phyloP scores from a whole-genome alignment of 164 flowering plant genomes.

The Euptelea pleiosperma region DNA sequence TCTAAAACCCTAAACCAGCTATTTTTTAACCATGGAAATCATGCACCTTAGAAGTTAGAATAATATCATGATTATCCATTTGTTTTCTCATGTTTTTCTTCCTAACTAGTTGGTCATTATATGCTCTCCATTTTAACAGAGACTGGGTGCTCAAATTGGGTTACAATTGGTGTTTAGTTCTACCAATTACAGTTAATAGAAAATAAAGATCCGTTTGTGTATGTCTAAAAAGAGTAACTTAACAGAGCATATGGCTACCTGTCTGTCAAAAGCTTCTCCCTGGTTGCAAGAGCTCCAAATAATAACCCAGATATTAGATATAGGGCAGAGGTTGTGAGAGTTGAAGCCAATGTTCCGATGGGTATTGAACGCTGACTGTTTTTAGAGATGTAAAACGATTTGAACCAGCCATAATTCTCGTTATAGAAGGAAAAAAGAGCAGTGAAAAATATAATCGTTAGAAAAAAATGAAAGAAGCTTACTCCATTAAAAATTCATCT shows the following conservation, averaged over 20 bases:
- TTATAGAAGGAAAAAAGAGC: conserved; percentile 97
- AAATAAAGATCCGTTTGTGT: neutral
- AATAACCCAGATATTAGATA: conserved; percentile 76
- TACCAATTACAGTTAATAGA: too few relatives aligned
- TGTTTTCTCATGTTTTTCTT: too few relatives aligned
- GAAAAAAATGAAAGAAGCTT: neutral
- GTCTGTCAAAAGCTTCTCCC: conserved; percentile 90
- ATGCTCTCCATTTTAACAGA: too few relatives aligned
- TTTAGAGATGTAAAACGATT: conserved; percentile 95
- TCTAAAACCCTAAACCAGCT: too few relatives aligned
- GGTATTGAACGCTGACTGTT: conserved; percentile 97
- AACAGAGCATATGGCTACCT: conserved; percentile 42
- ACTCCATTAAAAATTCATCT: neutral
- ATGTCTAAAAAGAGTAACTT: neutral
- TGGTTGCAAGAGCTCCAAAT: conserved; percentile 91
- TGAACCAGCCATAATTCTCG: conserved; percentile 99
- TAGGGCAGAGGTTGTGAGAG: conserved; percentile 67
- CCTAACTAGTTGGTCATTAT: too few relatives aligned
- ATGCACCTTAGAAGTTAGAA: too few relatives aligned
- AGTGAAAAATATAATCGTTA: conserved; percentile 18
- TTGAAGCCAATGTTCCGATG: conserved; percentile 89
- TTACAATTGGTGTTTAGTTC: too few relatives aligned
- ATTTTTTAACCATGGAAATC: too few relatives aligned
- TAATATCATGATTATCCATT: too few relatives aligned
- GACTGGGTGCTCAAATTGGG: too few relatives aligned